phyloP scores from a whole-genome alignment of 2,329 filamentous ascomycete species.

The Ustulina deusta region DNA sequence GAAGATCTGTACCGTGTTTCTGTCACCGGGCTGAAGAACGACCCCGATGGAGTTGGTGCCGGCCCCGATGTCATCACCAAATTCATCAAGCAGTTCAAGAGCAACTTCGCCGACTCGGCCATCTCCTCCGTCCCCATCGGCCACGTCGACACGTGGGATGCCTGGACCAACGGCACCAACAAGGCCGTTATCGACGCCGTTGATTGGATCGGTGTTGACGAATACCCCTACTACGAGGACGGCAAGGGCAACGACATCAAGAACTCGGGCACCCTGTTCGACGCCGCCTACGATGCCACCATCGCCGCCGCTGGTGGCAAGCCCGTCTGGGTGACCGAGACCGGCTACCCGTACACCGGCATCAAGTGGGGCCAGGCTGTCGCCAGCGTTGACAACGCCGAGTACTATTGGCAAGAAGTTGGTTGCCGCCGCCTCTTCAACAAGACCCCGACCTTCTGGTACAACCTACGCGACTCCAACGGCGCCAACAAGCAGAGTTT shows the following conservation, averaged over 20 bases:
- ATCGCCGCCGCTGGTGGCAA: constrained; percentile 65
- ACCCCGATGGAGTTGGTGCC: constrained; percentile 49
- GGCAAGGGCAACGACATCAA: constrained; percentile 57
- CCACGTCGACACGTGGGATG: constrained; percentile 68
- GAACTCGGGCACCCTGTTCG: constrained; percentile 57
- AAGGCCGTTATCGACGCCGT: constrained; percentile 61
- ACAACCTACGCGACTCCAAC: constrained; percentile 50
- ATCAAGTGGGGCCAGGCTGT: constrained; percentile 59
- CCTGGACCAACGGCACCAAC: constrained; percentile 63
- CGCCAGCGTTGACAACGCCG: constrained; percentile 61
- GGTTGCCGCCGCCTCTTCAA: constrained; percentile 47
- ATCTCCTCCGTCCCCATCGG: constrained; percentile 57
- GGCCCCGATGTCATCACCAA: constrained; percentile 62
- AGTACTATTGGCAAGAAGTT: constrained; percentile 51
- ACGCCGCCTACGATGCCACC: constrained; percentile 52
- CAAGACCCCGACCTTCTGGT: constrained; percentile 51
- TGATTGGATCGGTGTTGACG: constrained; percentile 66
- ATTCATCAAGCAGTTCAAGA: constrained; percentile 68
- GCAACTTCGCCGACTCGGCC: constrained; percentile 57
- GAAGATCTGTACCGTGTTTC: constrained; percentile 67
- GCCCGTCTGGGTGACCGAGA: constrained; percentile 73
- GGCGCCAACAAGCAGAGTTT: constrained; percentile 46
- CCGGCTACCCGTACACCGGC: constrained; percentile 66
- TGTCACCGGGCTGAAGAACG: constrained; percentile 45
- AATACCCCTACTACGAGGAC: constrained; percentile 66